Evolutionary conservation across 1,139 yeast genomes (phyloP), one percentile per base, ranked within the genome.

Genomic region (Sugiyamaella pinicola): DNA sequence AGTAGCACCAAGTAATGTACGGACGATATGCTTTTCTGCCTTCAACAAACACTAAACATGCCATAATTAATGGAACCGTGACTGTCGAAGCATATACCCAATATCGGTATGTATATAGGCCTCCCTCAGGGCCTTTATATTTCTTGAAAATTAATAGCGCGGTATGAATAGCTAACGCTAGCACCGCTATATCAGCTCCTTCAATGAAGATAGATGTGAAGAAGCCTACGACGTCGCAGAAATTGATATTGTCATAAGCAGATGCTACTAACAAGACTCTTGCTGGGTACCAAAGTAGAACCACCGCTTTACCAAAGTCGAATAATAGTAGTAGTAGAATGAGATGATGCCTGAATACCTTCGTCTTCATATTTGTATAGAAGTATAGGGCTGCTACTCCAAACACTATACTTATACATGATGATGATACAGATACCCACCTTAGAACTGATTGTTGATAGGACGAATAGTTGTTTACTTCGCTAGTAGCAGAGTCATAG

Each of bases 151-250:
- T 85, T 29, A 89, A 73, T 43, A 90, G 68, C 39, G 84, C 89
- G 6, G 93, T 85, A 68, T 90, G 96, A 18, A 89, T 69, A 1
- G 97, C 96, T 70, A 90, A 85, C 31, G 87, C 79, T 43, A 89
- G 72, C 47, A 90, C 90, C 22, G 95, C 95, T 42, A 88, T 69
- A 70, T 90, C 97, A 1, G 95, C 90, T 13, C 96, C 96, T 68
- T 89, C 96, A 26, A 87, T 85, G 29, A 91, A 79, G 38, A 83
- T 77, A 1, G 95, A 88, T 0, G 96, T 85, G 69, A 89, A 84
- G 74, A 87, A 90, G 3, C 96, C 97, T 45, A 88, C 81, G 12
- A 84, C 83, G 64, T 86, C 84, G 62, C 88, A 83, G 60, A 87
- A 83, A 35, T 71, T 73, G 19, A 74, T 71, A 60, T 80, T 80